Conservation (phyloP, 2,329 filamentous ascomycete species). For the Pyrenochaeta sp. region DNA sequence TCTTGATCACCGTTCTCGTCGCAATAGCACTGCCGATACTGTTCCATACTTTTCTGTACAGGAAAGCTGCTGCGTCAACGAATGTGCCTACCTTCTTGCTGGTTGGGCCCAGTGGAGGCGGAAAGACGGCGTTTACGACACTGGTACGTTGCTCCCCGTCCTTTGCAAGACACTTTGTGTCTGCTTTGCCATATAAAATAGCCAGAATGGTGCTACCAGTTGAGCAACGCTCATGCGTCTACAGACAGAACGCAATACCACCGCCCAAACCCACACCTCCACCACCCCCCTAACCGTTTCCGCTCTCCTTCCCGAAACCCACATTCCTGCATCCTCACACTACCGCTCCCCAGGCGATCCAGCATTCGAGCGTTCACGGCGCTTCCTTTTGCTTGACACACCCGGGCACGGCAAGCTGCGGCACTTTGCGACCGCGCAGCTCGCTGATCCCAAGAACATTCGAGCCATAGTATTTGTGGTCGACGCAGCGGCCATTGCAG, state of each 20-base stretch:
- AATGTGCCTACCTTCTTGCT: constrained; percentile 78
- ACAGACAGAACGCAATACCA: constrained; percentile 65
- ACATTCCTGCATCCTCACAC: constrained; percentile 66
- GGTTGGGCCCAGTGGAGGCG: constrained; percentile 79
- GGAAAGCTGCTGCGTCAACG: constrained; percentile 69
- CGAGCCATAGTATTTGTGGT: constrained; percentile 85
- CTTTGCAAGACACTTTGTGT: neutral
- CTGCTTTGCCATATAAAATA: neutral
- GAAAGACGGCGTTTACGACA: constrained; percentile 89
- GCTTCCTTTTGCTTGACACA: constrained; percentile 84
- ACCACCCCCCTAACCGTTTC: constrained; percentile 63
- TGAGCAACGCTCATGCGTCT: neutral
- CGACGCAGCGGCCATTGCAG: constrained; percentile 71
- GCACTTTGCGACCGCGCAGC: constrained; percentile 66
- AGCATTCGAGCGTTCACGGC: constrained; percentile 63
- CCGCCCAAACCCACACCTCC: constrained; percentile 61
- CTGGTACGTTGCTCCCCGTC: constrained; percentile 61
- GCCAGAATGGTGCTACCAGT: neutral
- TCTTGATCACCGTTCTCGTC: constrained; percentile 75
- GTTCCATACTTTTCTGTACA: constrained; percentile 78
- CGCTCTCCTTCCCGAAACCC: constrained; percentile 64
- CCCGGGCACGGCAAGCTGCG: constrained; percentile 96
- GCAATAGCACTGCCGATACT: constrained; percentile 77
- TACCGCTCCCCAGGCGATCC: constrained; percentile 74
- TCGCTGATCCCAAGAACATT: constrained; percentile 60